Percentiles rank a stretch among this genome's conserved stretches.
These are phyloP conservation scores for Oryza officinalis DNA, from an alignment of 176 grass and related monocot genomes.

Conservation along the genomic window DNA sequence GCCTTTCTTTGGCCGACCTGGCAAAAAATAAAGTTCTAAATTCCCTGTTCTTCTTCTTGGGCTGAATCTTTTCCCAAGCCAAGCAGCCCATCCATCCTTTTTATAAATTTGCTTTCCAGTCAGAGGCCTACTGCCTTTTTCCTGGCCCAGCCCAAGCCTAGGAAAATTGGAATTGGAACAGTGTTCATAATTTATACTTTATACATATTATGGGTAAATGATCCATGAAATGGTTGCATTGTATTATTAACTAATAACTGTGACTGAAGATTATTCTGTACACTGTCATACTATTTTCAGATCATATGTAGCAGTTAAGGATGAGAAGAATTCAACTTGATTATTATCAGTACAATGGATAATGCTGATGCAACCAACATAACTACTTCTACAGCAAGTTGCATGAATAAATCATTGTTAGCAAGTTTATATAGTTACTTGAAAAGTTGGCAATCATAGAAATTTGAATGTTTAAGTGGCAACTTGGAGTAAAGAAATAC, in stretches of 20 bases:
- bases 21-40: too few species aligned
- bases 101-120: not conserved
- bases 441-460: not conserved
- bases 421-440: not conserved
- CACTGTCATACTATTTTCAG: too few species aligned
- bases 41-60: not conserved
- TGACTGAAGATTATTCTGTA: too few species aligned
- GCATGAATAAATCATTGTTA: not conserved
- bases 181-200: not conserved
- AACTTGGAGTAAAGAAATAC: constrained; percentile 13
- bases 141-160: not conserved
- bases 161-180: not conserved
- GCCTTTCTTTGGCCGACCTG: too few species aligned
- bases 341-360: not conserved
- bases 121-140: not conserved
- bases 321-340: not conserved
- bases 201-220: too few species aligned
- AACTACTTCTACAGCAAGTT: not conserved
- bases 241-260: too few species aligned
- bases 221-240: too few species aligned
- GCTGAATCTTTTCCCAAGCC: not conserved
- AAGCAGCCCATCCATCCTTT: not conserved
- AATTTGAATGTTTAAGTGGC: not conserved
- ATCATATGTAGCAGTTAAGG: not conserved
- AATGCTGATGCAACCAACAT: not conserved